Evolutionary conservation across 1,139 yeast species (phyloP).

Genomic region (Petasospora rhodanensis): DNA sequence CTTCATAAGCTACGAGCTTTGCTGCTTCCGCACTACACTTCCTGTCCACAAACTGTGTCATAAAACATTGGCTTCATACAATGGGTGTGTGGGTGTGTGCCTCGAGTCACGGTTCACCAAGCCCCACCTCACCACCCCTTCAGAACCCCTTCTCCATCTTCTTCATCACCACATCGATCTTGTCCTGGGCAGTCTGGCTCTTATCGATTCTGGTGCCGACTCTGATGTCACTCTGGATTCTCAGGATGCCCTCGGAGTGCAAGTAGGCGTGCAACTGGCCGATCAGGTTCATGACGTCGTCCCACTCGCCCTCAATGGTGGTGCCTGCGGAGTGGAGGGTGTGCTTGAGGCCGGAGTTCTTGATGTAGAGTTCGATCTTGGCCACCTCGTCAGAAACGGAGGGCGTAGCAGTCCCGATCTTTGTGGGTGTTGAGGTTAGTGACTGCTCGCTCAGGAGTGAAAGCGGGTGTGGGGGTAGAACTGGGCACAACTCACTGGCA

Average conservation of each 20-base stretch:
- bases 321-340: constrained; percentile 88
- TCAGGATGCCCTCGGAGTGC: constrained; percentile 62
- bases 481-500: constrained; percentile 50
- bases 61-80: no score
- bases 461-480: neutral
- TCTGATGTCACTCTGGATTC: constrained; percentile 82
- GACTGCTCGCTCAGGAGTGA: neutral
- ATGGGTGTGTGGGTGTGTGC: no score
- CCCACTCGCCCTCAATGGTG: constrained; percentile 90
- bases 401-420: constrained; percentile 74
- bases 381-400: constrained; percentile 82
- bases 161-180: constrained; percentile 53
- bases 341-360: constrained; percentile 56
- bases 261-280: constrained; percentile 74
- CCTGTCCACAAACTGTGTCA: no score
- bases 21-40: no score
- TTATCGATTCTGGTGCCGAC: constrained; percentile 77
- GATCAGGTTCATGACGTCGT: constrained; percentile 71
- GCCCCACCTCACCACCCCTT: no score
- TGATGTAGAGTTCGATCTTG: constrained; percentile 57
- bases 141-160: constrained; percentile 34
- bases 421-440: neutral
- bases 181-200: constrained; percentile 59
- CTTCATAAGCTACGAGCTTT: no score
- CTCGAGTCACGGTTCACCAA: no score